These are phyloP conservation scores for Pythium periplocum DNA, from an alignment of 352 stramenopile species.

Conservation along the genomic window DNA sequence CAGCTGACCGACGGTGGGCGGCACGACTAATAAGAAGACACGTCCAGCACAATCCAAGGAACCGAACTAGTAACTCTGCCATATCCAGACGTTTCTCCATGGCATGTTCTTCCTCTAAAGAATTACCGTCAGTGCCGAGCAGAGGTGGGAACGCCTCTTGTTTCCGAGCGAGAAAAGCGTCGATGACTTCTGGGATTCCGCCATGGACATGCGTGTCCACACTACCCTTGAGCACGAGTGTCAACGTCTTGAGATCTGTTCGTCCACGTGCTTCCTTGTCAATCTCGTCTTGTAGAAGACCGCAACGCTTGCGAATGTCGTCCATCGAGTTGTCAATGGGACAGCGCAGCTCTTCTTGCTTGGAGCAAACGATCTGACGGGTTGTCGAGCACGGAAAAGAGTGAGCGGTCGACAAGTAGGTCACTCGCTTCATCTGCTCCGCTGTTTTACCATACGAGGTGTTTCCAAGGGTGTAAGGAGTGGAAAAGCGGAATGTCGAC, in stretches of 20 bases:
- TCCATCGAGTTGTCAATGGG: constrained; percentile 76
- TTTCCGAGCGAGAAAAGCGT: constrained; percentile 40
- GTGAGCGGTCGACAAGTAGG: constrained; percentile 30
- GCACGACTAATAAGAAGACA: constrained; percentile 59
- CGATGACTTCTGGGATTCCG: constrained; percentile 65
- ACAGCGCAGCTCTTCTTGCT: constrained; percentile 43
- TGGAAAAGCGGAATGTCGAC: constrained; percentile 38
- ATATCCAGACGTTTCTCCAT: constrained; percentile 36
- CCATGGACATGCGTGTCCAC: constrained; percentile 78
- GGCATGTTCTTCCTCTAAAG: constrained; percentile 29
- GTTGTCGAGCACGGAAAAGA: constrained; percentile 48
- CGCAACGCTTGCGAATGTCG: constrained; percentile 64
- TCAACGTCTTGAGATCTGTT: constrained; percentile 71
- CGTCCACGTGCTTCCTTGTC: constrained; percentile 34
- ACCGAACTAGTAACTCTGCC: constrained; percentile 49
- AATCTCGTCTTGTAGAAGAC: constrained; percentile 47
- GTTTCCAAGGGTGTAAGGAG: constrained; percentile 40
- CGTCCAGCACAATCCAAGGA: constrained; percentile 47
- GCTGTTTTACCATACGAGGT: constrained; percentile 51
- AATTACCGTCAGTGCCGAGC: constrained; percentile 24
- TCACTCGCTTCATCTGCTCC: constrained; percentile 73
- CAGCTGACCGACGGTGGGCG: constrained; percentile 16
- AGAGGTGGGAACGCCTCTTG: constrained; percentile 9
- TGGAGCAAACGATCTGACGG: constrained; percentile 32
- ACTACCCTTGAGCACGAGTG: constrained; percentile 73